Evolutionary conservation across 2,329 filamentous ascomycete species (phyloP).

Genomic region (Ascochyta lentis): DNA sequence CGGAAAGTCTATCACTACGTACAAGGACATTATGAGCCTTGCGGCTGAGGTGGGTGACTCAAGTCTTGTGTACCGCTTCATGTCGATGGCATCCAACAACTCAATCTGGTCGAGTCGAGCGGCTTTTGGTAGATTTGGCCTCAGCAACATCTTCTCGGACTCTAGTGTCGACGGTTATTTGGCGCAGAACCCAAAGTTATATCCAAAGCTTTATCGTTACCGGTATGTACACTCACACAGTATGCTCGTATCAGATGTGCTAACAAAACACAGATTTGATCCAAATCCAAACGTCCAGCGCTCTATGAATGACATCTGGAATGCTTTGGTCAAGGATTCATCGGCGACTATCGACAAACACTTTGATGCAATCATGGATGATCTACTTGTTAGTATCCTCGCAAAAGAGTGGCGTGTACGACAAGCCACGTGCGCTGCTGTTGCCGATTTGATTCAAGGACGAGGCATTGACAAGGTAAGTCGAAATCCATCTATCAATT

Average conservation of each 20-base stretch:
- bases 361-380: slow-evolving; percentile 88
- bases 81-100: slow-evolving; percentile 95
- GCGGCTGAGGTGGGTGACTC: slow-evolving; percentile 98
- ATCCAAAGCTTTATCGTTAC: slow-evolving; percentile 93
- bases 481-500: not conserved
- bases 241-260: not conserved
- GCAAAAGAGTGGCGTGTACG: slow-evolving; percentile 93
- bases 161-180: slow-evolving; percentile 72
- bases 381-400: slow-evolving; percentile 83
- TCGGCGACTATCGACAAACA: slow-evolving; percentile 76
- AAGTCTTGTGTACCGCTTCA: slow-evolving; percentile 96
- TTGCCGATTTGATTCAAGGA: slow-evolving; percentile 86
- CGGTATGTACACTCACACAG: slow-evolving; percentile 50
- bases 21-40: slow-evolving; percentile 94
- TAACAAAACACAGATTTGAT: slow-evolving; percentile 68
- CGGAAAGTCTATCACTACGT: slow-evolving; percentile 83
- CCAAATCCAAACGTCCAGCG: slow-evolving; percentile 90
- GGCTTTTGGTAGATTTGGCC: slow-evolving; percentile 90
- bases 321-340: slow-evolving; percentile 88
- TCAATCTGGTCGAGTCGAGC: slow-evolving; percentile 97
- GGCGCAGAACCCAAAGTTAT: slow-evolving; percentile 88
- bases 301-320: slow-evolving; percentile 99
- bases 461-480: slow-evolving; percentile 61
- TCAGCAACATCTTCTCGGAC: slow-evolving; percentile 90
- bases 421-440: slow-evolving; percentile 88